phyloP scores from a whole-genome alignment of 148 eudicot species.

The Salicornia ramosissima region DNA sequence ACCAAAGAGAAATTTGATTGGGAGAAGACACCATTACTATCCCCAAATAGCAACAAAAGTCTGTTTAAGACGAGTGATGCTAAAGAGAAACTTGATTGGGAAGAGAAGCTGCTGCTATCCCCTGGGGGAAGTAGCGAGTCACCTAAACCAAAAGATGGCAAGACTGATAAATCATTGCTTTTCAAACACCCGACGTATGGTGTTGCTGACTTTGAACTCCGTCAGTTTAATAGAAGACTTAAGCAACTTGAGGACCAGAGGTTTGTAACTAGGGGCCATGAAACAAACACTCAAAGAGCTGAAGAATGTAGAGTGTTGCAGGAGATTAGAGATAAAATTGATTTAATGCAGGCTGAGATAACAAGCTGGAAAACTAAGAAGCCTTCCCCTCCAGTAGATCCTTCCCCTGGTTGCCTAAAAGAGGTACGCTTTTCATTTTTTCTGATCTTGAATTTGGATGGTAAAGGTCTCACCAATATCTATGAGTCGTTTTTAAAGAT shows the following conservation, averaged over 20 bases:
- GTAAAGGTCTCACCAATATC: not conserved
- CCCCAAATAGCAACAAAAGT: slow-evolving; percentile 7
- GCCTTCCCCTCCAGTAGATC: slow-evolving; percentile 28
- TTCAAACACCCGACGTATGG: slow-evolving; percentile 32
- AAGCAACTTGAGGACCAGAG: slow-evolving; percentile 61
- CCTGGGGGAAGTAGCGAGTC: slow-evolving; percentile 1
- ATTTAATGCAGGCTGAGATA: slow-evolving; percentile 56
- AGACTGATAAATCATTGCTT: slow-evolving; percentile 28
- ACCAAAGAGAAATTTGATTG: slow-evolving; percentile 35
- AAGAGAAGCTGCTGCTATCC: slow-evolving; percentile 27
- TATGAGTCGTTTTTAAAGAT: not conserved
- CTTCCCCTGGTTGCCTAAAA: slow-evolving; percentile 35
- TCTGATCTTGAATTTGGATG: not conserved
- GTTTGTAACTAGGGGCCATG: slow-evolving; percentile 24
- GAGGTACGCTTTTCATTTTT: slow-evolving; percentile 47
- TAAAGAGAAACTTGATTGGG: slow-evolving; percentile 33
- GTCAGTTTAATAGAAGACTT: slow-evolving; percentile 38
- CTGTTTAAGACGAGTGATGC: slow-evolving; percentile 7
- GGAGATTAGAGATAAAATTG: slow-evolving; percentile 60
- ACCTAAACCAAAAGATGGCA: slow-evolving; percentile 23
- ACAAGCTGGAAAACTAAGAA: slow-evolving; percentile 36
- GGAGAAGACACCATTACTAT: slow-evolving; percentile 30
- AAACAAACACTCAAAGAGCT: slow-evolving; percentile 21
- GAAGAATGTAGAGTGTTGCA: slow-evolving; percentile 48
- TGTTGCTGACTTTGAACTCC: slow-evolving; percentile 38